A percentile compares a stretch with the other conserved stretches of the same genome.
Conservation (phyloP, 371 early-diverging fungal species). For the Rhizomucor miehei region DNA sequence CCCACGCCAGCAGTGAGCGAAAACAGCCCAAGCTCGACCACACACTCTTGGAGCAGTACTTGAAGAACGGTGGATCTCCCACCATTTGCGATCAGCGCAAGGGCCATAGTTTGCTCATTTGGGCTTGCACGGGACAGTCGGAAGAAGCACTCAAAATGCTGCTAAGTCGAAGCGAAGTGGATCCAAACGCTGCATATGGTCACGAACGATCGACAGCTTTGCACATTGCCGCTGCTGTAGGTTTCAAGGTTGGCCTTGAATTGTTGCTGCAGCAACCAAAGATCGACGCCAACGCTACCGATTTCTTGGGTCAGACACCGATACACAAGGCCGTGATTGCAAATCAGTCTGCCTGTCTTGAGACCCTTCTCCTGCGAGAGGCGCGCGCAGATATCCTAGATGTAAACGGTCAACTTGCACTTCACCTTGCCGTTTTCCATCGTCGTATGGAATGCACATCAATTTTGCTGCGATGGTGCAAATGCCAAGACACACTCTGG, state of each 20-base stretch:
- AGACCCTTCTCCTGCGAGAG: conserved; percentile 20
- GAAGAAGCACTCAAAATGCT: conserved; percentile 21
- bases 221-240: conserved; percentile 34
- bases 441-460: conserved; percentile 21
- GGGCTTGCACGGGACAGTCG: conserved; percentile 38
- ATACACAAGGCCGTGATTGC: conserved; percentile 32
- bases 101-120: conserved; percentile 24
- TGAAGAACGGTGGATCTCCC: conserved; percentile 21
- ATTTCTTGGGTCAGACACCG: conserved; percentile 25
- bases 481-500: conserved; percentile 10
- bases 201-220: conserved; percentile 34
- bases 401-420: conserved; percentile 20
- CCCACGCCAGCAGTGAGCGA: conserved; percentile 13
- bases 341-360: conserved; percentile 23
- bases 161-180: conserved; percentile 20
- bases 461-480: conserved; percentile 10
- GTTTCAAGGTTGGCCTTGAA: conserved; percentile 27
- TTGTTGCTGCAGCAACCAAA: conserved; percentile 25
- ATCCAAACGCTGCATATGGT: conserved; percentile 26
- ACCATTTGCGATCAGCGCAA: conserved; percentile 20
- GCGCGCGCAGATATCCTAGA: conserved; percentile 27
- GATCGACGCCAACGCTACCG: conserved; percentile 23
- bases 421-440: conserved; percentile 28
- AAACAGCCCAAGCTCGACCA: conserved; percentile 14
- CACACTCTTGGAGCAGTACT: conserved; percentile 19